phyloP scores from a whole-genome alignment of 805 yeast genomes.

The Saturnispora mendoncae region DNA sequence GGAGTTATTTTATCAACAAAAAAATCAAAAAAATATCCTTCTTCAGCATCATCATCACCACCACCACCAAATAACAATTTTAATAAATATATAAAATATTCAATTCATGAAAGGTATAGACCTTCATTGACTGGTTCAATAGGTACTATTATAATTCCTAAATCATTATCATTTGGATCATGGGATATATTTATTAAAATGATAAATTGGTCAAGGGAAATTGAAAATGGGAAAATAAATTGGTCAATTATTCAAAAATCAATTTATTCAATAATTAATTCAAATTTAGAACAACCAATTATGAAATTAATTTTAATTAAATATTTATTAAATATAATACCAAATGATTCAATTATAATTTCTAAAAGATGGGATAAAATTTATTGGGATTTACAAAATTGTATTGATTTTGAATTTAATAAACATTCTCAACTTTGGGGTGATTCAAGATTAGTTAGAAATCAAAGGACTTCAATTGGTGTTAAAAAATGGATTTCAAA shows the following conservation, averaged over 20 bases:
- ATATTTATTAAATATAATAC: slow-evolving; percentile 4
- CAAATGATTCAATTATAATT: slow-evolving; percentile 6
- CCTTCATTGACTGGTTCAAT: slow-evolving; percentile 12
- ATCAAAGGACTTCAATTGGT: slow-evolving; percentile 3
- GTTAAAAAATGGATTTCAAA: background rate
- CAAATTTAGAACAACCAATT: background rate
- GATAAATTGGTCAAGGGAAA: background rate
- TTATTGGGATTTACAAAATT: slow-evolving; percentile 11
- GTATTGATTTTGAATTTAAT: slow-evolving; percentile 6
- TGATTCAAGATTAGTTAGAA: slow-evolving; percentile 1
- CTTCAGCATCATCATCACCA: too few species aligned
- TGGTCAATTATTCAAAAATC: slow-evolving; percentile 5
- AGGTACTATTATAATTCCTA: slow-evolving; percentile 2
- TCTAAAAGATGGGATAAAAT: slow-evolving; percentile 10
- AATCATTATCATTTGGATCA: background rate
- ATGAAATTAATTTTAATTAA: slow-evolving; percentile 9
- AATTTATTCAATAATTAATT: background rate
- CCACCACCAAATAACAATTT: background rate
- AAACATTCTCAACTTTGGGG: slow-evolving; percentile 8
- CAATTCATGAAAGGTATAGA: slow-evolving; percentile 10
- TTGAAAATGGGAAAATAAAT: slow-evolving; percentile 1
- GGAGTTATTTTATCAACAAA: slow-evolving; percentile 3
- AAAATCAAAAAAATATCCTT: too few species aligned
- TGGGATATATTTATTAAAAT: background rate
- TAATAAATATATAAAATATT: slow-evolving; percentile 1